phyloP scores from a whole-genome alignment of 345 rosid species.

The Hypericum perforatum region DNA sequence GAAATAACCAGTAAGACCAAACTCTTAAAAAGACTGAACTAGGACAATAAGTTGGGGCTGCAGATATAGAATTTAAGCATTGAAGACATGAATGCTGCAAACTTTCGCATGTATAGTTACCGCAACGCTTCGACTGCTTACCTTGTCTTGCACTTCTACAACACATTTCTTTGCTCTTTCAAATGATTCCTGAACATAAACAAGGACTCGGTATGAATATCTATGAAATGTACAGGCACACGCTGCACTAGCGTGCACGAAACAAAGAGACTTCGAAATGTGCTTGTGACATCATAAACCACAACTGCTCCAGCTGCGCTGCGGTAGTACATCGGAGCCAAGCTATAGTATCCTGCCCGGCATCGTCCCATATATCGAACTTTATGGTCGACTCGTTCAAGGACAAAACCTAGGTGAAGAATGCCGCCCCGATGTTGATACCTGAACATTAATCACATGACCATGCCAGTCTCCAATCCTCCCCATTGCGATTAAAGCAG shows the following conservation, averaged over 20 bases:
- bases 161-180: conserved; percentile 58
- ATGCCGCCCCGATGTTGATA: conserved; percentile 76
- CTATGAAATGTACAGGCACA: no score
- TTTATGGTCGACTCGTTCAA: conserved; percentile 54
- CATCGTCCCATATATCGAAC: conserved; percentile 82
- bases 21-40: no score
- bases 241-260: no score
- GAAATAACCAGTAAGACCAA: no score
- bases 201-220: not conserved
- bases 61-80: no score
- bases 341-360: conserved; percentile 79
- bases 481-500: not conserved
- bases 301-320: conserved; percentile 84
- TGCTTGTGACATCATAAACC: conserved; percentile 68
- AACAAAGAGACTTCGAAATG: conserved; percentile 21
- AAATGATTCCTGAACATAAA: conserved; percentile 44
- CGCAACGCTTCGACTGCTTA: conserved; percentile 13
- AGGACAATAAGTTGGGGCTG: no score
- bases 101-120: not conserved
- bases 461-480: not conserved
- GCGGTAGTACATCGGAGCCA: conserved; percentile 83
- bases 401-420: conserved; percentile 68
- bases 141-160: conserved; percentile 65
- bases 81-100: no score
- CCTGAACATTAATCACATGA: conserved; percentile 25